Conservation (phyloP, 2,329 filamentous ascomycete species). For the Exserohilum turcica region DNA sequence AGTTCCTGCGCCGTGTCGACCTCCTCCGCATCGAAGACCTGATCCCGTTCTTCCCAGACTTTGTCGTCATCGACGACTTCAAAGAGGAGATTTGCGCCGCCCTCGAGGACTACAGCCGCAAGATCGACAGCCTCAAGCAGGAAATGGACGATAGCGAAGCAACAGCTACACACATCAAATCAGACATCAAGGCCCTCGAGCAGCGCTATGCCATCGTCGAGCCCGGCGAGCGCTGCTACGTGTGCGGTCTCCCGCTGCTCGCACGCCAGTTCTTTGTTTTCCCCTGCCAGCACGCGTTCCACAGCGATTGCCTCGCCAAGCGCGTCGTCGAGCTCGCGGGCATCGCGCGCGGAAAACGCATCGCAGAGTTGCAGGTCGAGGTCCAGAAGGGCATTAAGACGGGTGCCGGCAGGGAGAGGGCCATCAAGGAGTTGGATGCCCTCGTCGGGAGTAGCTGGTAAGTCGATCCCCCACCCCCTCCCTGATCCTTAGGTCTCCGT, state of each 20-base stretch:
- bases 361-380: constrained; percentile 82
- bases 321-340: constrained; percentile 84
- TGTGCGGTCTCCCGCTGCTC: constrained; percentile 82
- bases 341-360: constrained; percentile 74
- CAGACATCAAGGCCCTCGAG: constrained; percentile 84
- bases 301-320: constrained; percentile 88
- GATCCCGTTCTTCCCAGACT: constrained; percentile 98
- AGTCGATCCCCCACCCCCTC: constrained; percentile 37
- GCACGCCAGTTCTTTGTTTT: constrained; percentile 97
- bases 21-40: constrained; percentile 93
- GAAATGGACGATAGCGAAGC: constrained; percentile 95
- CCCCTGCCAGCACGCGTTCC: constrained; percentile 96
- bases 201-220: constrained; percentile 94
- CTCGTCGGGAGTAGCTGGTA: constrained; percentile 89
- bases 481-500: no score
- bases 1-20: constrained; percentile 90
- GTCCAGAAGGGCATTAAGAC: constrained; percentile 76
- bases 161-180: constrained; percentile 88
- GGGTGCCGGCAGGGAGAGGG: constrained; percentile 75
- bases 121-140: constrained; percentile 83
- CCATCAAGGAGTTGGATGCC: constrained; percentile 88
- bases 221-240: constrained; percentile 91
- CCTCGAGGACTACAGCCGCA: constrained; percentile 88
- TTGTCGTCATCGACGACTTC: constrained; percentile 98
- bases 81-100: constrained; percentile 97